Evolutionary conservation across 331 rosid species (phyloP).

Genomic region (Pyrus hybrid): DNA sequence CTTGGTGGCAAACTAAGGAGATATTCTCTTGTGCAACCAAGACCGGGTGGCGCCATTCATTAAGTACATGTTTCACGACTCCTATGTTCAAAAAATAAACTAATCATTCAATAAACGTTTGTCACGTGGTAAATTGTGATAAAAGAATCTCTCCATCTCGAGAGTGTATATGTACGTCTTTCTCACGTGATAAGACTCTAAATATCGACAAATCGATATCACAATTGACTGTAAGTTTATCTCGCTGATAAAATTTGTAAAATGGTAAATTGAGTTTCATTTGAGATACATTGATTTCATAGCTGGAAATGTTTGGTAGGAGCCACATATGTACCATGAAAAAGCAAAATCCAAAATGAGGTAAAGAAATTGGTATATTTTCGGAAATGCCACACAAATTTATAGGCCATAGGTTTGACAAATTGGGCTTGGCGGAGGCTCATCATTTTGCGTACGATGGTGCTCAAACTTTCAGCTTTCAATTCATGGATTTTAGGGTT

Average conservation of each 20-base stretch:
- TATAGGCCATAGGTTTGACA: background rate
- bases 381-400: slow-evolving; percentile 2
- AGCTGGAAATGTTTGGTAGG: background rate
- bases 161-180: background rate
- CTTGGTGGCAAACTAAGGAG: background rate
- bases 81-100: fast-evolving
- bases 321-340: background rate
- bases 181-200: no score
- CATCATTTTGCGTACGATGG: background rate
- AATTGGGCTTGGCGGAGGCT: background rate
- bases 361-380: slow-evolving; percentile 6
- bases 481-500: background rate
- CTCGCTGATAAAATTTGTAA: background rate
- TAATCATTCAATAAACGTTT: fast-evolving
- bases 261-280: background rate
- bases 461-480: background rate
- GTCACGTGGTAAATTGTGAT: no score
- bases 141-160: no score
- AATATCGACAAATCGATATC: no score
- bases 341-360: background rate
- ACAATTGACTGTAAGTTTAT: background rate
- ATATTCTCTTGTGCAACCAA: background rate
- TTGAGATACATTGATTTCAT: background rate
- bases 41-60: background rate
- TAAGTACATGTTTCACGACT: background rate